Percentiles rank a stretch among this genome's conserved stretches.
phyloP scores from a whole-genome alignment of 2,329 filamentous ascomycete genomes.

The Pseudomassariella vexata region DNA sequence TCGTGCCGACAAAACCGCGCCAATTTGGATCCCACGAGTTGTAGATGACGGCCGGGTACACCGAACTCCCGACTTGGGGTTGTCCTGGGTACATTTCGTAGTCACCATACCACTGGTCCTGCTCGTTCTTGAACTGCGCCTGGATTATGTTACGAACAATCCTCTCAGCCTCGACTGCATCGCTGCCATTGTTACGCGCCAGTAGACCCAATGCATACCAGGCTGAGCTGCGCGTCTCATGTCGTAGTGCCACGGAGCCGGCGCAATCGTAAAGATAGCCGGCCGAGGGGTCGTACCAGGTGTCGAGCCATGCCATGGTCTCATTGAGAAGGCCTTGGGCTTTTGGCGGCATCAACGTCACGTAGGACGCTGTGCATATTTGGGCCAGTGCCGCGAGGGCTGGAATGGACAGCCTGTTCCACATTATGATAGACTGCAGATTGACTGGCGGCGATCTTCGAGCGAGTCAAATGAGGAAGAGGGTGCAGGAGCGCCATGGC shows the following conservation, averaged over 20 bases:
- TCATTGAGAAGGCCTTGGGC: too few relatives aligned
- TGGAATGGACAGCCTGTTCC: too few relatives aligned
- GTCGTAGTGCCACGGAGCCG: conserved; percentile 17
- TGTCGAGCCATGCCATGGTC: conserved; percentile 40
- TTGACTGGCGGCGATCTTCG: too few relatives aligned
- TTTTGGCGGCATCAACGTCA: too few relatives aligned
- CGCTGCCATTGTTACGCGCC: conserved; percentile 35
- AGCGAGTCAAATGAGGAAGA: too few relatives aligned
- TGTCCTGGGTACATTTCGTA: conserved; percentile 42
- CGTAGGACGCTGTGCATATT: too few relatives aligned
- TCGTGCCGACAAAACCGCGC: conserved; percentile 46
- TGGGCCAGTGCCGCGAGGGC: too few relatives aligned
- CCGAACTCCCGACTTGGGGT: conserved; percentile 37
- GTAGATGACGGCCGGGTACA: conserved; percentile 36
- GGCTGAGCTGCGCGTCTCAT: conserved; percentile 39
- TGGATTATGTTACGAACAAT: conserved; percentile 39
- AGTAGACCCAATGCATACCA: conserved; percentile 45
- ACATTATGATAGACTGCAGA: too few relatives aligned
- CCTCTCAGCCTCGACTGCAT: conserved; percentile 34
- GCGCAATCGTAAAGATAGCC: conserved; percentile 33
- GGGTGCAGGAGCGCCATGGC: too few relatives aligned
- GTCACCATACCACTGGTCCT: conserved; percentile 39
- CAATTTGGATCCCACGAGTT: conserved; percentile 48
- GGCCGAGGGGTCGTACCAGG: conserved; percentile 35
- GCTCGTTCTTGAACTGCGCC: conserved; percentile 36